Evolutionary conservation across 2,329 filamentous ascomycete genomes (phyloP).

Genomic region (Chaetoscypha palmicola): DNA sequence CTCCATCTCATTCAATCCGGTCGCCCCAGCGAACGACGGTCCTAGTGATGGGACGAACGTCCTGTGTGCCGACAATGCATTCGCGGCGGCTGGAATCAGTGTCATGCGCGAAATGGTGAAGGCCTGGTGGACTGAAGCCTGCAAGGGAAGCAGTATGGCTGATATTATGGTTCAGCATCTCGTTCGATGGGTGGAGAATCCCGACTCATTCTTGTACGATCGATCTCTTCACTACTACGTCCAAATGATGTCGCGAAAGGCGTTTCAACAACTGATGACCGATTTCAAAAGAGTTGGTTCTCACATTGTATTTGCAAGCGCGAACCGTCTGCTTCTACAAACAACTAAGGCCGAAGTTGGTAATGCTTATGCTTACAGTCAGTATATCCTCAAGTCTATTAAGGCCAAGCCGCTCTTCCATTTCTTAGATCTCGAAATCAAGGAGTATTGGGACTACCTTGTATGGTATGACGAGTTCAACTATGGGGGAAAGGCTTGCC

Average conservation of each 20-base stretch:
- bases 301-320: constrained; percentile 88
- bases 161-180: constrained; percentile 97
- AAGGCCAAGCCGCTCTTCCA: constrained; percentile 92
- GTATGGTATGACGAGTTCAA: constrained; percentile 99
- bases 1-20: constrained; percentile 77
- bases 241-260: constrained; percentile 97
- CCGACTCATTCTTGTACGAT: constrained; percentile 92
- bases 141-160: constrained; percentile 84
- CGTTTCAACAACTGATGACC: constrained; percentile 92
- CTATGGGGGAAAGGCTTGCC: constrained; percentile 89
- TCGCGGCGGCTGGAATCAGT: constrained; percentile 82
- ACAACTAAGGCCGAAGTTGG: constrained; percentile 95
- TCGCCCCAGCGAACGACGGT: constrained; percentile 52
- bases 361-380: constrained; percentile 92
- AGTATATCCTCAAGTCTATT: constrained; percentile 97
- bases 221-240: constrained; percentile 93
- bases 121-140: constrained; percentile 95
- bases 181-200: constrained; percentile 93
- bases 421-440: constrained; percentile 94
- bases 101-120: constrained; percentile 98
- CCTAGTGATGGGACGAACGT: constrained; percentile 57
- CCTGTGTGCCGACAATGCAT: constrained; percentile 80
- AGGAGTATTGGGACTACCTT: constrained; percentile 98
- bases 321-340: constrained; percentile 83
- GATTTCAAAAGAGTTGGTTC: constrained; percentile 94